phyloP scores from a whole-genome alignment of 805 yeast species.

The Candida khao-thaluensis region DNA sequence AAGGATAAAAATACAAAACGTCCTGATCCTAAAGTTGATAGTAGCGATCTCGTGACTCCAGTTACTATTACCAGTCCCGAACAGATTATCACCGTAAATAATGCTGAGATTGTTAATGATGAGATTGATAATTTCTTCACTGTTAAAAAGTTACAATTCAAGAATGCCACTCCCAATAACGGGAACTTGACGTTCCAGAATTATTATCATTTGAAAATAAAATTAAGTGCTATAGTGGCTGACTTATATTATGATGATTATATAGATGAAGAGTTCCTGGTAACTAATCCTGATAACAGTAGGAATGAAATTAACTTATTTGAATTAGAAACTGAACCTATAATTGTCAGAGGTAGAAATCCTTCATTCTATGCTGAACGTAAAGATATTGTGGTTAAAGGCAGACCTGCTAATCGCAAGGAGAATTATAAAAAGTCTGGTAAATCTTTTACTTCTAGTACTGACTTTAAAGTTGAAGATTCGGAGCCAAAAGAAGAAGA shows the following conservation, averaged over 20 bases:
- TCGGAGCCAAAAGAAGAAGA: background rate
- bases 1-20: slow-evolving; percentile 15
- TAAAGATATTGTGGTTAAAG: slow-evolving; percentile 46
- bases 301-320: slow-evolving; percentile 30
- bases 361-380: slow-evolving; percentile 59
- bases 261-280: slow-evolving; percentile 29
- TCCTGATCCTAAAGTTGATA: slow-evolving; percentile 8
- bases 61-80: slow-evolving; percentile 18
- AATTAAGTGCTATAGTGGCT: slow-evolving; percentile 37
- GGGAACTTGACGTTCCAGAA: slow-evolving; percentile 47
- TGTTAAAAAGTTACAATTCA: slow-evolving; percentile 46
- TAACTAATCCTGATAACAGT: slow-evolving; percentile 19
- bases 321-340: slow-evolving; percentile 42
- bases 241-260: slow-evolving; percentile 39
- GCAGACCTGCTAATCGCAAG: slow-evolving; percentile 20
- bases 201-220: slow-evolving; percentile 40
- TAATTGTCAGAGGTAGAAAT: slow-evolving; percentile 59
- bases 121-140: slow-evolving; percentile 31
- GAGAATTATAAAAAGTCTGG: slow-evolving; percentile 18
- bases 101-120: slow-evolving; percentile 20
- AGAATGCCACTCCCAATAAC: slow-evolving; percentile 52
- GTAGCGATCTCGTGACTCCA: slow-evolving; percentile 18
- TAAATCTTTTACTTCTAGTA: background rate
- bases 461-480: slow-evolving; percentile 5
- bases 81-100: slow-evolving; percentile 27